Percentiles rank a stretch among this genome's conserved stretches.
Evolutionary conservation across 2,329 filamentous ascomycete species (phyloP).

Genomic region (Hymenoscyphus scutula): DNA sequence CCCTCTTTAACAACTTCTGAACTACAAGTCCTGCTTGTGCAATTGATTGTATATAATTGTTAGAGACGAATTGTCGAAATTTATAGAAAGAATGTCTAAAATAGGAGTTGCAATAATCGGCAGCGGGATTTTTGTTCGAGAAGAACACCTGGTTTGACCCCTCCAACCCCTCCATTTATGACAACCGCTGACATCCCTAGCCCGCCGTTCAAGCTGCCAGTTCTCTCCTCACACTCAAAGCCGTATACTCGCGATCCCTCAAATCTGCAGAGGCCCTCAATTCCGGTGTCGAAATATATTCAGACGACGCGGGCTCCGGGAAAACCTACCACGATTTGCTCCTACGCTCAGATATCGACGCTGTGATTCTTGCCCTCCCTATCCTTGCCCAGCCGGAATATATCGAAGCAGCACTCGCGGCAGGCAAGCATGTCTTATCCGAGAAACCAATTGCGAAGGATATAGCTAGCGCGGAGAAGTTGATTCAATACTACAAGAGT

Average conservation of each 20-base stretch:
- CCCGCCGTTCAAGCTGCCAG: constrained; percentile 57
- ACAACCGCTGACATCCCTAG: constrained; percentile 25
- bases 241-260: constrained; percentile 37
- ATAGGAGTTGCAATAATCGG: constrained; percentile 61
- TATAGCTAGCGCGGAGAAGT: constrained; percentile 45
- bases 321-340: constrained; percentile 44
- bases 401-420: constrained; percentile 48
- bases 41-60: not conserved
- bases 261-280: constrained; percentile 38
- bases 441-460: constrained; percentile 55
- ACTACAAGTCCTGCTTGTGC: not conserved
- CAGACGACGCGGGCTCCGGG: constrained; percentile 33
- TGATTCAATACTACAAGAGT: constrained; percentile 47
- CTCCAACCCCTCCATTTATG: constrained; percentile 5
- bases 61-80: not conserved
- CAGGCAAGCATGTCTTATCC: constrained; percentile 53
- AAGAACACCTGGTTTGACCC: constrained; percentile 51
- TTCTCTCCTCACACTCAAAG: constrained; percentile 51
- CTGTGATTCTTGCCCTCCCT: constrained; percentile 45
- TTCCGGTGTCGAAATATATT: constrained; percentile 40
- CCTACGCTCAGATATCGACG: constrained; percentile 34
- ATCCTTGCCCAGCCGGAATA: constrained; percentile 48
- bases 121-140: constrained; percentile 60
- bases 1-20: not conserved
- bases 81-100: constrained; percentile 30